These are phyloP conservation scores for Lactarius deliciosus DNA, from an alignment of 768 basidiomycete genomes.

Conservation along the genomic window DNA sequence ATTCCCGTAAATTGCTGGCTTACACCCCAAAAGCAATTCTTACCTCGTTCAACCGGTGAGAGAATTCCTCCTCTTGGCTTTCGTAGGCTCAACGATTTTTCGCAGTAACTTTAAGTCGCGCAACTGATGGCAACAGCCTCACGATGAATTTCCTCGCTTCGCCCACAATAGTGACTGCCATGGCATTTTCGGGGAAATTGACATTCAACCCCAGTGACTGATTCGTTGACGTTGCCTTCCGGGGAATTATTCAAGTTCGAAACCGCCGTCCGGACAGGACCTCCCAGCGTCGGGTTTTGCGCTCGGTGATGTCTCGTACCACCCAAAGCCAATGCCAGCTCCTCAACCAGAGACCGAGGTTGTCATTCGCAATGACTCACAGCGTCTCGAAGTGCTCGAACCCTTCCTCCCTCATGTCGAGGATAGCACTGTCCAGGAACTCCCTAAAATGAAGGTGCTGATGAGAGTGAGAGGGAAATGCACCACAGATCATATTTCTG, in stretches of 20 bases:
- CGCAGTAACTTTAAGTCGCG: conserved; percentile 82
- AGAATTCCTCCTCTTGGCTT: not conserved
- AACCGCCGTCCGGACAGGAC: conserved; percentile 79
- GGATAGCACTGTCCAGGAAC: conserved; percentile 57
- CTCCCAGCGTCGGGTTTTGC: conserved; percentile 84
- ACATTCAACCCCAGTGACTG: conserved; percentile 92
- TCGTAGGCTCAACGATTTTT: conserved; percentile 6
- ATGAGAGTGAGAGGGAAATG: conserved; percentile 97
- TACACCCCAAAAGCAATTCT: conserved; percentile 65
- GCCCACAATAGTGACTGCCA: conserved; percentile 94
- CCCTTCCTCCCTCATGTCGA: conserved; percentile 83
- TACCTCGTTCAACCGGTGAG: conserved; percentile 92
- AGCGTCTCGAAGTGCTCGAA: conserved; percentile 81
- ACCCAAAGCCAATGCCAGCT: conserved; percentile 70
- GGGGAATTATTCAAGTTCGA: conserved; percentile 83
- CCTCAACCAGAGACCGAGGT: conserved; percentile 78
- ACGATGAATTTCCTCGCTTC: conserved; percentile 99
- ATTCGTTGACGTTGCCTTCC: conserved; percentile 61
- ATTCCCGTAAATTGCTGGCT: conserved; percentile 13
- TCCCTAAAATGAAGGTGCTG: conserved; percentile 79
- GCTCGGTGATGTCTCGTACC: conserved; percentile 67
- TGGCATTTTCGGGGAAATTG: conserved; percentile 92
- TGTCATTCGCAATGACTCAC: conserved; percentile 73
- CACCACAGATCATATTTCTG: conserved; percentile 98
- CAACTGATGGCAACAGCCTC: conserved; percentile 89